Evolutionary conservation across 2,329 filamentous ascomycete species (phyloP), one percentile per base, ranked within the genome.

Genomic region (Fusarium papillatum): DNA sequence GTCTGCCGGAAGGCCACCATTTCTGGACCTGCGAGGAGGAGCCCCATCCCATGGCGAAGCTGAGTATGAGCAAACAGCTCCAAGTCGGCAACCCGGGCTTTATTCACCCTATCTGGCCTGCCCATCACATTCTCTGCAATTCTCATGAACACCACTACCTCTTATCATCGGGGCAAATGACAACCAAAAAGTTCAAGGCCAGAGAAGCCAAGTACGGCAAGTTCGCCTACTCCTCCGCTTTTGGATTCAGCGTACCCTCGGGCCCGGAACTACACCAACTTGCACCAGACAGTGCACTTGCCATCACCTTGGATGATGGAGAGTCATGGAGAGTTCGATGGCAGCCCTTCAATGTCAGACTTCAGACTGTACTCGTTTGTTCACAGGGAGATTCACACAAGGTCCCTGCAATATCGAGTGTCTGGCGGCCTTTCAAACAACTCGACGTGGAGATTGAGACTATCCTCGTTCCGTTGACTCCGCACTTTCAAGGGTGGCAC

Each of bases 161-260:
- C 3, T 36, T 76, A 7, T 71, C 70, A 3, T 62, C 72, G 3
- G 72, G 69, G 11, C 72, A 73, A 39, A 70, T 70, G 68, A 73
- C 71, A 3, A 74, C 69, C 1, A 66, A 68, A 26, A 34, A 50
- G 8, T 69, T 71, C 46, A 75, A 75, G 24, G 70, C 62, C 4
- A 69, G 68, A 43, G 68, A 73, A 38, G 83, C 85, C 3, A 87
- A 87, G 70, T 87, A 87, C 68, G 80, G 82, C 46, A 86, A 86
- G 69, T 84, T 86, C 55, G 85, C 84, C 7, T 87, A 87, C 75
- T 87, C 86, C 0, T 87, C 86, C 1, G 72, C 84, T 0, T 87
- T 87, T 64, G 82, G 78, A 2, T 87, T 87, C 62, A 83, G 80
- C 41, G 84, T 86, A 1, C 84, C 84, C 0, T 80, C 79, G 0